Percentiles rank a stretch among this genome's conserved stretches.
phyloP scores from a whole-genome alignment of 257 asterid species.

The Cynanchum wilfordii region DNA sequence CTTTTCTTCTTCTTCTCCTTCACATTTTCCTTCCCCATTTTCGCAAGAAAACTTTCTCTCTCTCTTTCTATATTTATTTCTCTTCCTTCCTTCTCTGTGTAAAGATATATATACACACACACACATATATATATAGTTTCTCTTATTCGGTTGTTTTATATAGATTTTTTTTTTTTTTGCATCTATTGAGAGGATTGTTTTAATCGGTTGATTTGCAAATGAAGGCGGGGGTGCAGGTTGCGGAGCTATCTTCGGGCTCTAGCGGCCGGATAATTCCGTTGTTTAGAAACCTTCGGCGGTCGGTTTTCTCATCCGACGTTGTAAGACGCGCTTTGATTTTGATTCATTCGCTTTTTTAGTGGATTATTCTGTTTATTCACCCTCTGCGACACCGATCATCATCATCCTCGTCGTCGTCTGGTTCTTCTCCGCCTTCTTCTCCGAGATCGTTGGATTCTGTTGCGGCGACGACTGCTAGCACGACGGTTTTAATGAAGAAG shows the following conservation, averaged over 20 bases:
- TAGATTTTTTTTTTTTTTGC: neutral
- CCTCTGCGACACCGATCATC: slow-evolving; percentile 49
- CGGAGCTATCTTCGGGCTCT: slow-evolving; percentile 95
- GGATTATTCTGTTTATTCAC: slow-evolving; percentile 66
- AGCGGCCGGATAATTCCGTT: slow-evolving; percentile 94
- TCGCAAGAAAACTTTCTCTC: neutral
- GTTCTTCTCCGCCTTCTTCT: slow-evolving; percentile 52
- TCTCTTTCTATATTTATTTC: neutral
- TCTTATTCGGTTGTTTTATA: neutral
- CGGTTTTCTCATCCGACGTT: slow-evolving; percentile 51
- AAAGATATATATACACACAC: neutral
- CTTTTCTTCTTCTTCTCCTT: neutral
- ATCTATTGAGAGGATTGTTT: neutral
- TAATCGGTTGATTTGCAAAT: slow-evolving; percentile 20
- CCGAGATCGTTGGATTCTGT: slow-evolving; percentile 37
- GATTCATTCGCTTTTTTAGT: slow-evolving; percentile 59
- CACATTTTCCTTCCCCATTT: neutral
- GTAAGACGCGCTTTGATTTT: slow-evolving; percentile 35
- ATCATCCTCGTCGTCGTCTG: neutral
- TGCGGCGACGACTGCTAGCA: slow-evolving; percentile 24
- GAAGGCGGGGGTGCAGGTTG: slow-evolving; percentile 64
- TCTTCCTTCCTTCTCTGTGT: slow-evolving; percentile 2
- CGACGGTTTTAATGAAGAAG: slow-evolving; percentile 30
- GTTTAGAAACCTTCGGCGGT: slow-evolving; percentile 57
- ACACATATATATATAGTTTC: neutral